These are phyloP conservation scores for Carpinus fangiana DNA, from an alignment of 306 rosid species.

Conservation along the genomic window DNA sequence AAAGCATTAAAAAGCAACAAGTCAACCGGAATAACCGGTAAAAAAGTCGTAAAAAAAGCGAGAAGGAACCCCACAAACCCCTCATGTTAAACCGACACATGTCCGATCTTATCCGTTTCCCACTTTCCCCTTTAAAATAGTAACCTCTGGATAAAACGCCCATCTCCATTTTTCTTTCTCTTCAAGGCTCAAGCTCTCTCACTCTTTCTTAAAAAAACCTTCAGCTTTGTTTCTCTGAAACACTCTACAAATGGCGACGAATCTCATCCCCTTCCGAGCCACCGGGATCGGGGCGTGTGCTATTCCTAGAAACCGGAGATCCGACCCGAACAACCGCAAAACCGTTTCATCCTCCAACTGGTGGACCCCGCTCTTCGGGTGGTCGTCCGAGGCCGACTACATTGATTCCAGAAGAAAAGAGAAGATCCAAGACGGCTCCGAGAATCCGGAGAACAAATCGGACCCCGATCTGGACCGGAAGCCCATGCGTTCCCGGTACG, in stretches of 20 bases:
- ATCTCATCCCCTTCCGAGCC: conserved; percentile 36
- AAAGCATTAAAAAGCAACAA: not conserved
- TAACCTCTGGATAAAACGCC: not conserved
- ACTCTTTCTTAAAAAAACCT: not conserved
- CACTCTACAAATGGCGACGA: conserved; percentile 48
- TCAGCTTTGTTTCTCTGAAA: not conserved
- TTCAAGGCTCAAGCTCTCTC: not conserved
- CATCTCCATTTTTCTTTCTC: not conserved
- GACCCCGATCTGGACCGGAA: conserved; percentile 23
- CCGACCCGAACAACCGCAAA: conserved; percentile 41
- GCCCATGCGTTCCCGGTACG: conserved; percentile 36
- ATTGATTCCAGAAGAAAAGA: conserved; percentile 41
- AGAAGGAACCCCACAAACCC: conserved; percentile 26
- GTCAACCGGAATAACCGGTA: conserved; percentile 39
- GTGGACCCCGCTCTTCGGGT: conserved; percentile 85
- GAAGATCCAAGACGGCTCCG: conserved; percentile 9
- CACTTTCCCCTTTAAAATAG: conserved; percentile 25
- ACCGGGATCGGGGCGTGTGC: conserved; percentile 48
- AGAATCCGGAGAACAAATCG: conserved; percentile 19
- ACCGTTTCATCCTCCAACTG: conserved; percentile 48
- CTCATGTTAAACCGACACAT: conserved; percentile 37
- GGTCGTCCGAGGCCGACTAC: conserved; percentile 86
- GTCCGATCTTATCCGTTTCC: conserved; percentile 57
- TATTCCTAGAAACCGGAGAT: conserved; percentile 27
- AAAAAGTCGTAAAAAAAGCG: conserved; percentile 34